Evolutionary conservation across 1,284 basidiomycete species (phyloP).

Genomic region (Leccinum ponderosum): DNA sequence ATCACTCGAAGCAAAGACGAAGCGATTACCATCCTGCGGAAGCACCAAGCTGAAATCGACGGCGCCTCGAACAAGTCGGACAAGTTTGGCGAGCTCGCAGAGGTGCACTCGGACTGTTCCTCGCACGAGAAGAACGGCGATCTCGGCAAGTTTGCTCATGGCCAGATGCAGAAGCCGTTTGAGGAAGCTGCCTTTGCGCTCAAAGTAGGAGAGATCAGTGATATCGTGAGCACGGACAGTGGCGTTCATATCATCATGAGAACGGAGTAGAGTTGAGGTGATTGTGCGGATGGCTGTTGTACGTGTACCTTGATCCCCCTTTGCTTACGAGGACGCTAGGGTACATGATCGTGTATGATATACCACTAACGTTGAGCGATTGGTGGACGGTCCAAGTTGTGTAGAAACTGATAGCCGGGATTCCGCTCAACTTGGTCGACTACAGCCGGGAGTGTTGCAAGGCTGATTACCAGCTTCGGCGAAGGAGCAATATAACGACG

Average conservation of each 20-base stretch:
- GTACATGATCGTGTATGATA: constrained; percentile 5
- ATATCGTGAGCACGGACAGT: constrained; percentile 87
- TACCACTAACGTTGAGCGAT: not conserved
- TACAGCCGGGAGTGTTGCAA: not conserved
- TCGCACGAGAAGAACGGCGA: constrained; percentile 82
- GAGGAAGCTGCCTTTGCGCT: constrained; percentile 89
- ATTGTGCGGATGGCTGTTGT: not conserved
- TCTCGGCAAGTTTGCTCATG: constrained; percentile 82
- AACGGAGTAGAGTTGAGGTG: constrained; percentile 49
- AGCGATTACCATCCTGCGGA: constrained; percentile 76
- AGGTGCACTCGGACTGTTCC: constrained; percentile 82
- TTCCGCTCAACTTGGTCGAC: not conserved
- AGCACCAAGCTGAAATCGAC: constrained; percentile 62
- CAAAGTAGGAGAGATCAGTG: constrained; percentile 83
- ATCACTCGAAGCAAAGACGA: constrained; percentile 93
- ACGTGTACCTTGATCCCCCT: not conserved
- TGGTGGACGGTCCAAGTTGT: not conserved
- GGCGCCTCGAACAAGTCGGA: constrained; percentile 44
- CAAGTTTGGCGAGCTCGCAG: constrained; percentile 78
- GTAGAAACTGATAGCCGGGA: not conserved
- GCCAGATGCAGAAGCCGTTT: constrained; percentile 98
- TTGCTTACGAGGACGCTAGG: not conserved
- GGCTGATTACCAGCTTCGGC: not conserved
- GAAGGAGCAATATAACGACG: no score
- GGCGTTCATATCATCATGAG: constrained; percentile 96